Evolutionary conservation across 768 basidiomycete species (phyloP).

Genomic region (Sporobolomyces roseus): DNA sequence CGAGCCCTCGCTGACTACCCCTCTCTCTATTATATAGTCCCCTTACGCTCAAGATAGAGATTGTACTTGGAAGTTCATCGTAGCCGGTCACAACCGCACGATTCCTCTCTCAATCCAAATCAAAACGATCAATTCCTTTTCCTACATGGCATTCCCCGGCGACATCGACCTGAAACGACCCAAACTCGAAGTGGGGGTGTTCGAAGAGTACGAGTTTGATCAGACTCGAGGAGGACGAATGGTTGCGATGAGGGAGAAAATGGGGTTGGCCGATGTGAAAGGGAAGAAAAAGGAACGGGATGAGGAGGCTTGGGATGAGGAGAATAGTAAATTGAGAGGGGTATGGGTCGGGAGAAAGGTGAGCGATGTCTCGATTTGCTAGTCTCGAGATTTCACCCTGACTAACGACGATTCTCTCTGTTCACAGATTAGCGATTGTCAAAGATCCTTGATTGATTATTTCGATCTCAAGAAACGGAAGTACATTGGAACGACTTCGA

Average conservation of each 20-base stretch:
- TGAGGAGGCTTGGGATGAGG: conserved; percentile 3
- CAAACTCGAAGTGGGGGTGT: conserved; percentile 37
- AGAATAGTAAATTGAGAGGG: conserved; percentile 47
- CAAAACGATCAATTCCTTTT: conserved; percentile 55
- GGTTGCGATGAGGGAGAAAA: conserved; percentile 14
- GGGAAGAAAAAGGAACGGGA: conserved; percentile 4
- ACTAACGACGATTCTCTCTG: not conserved
- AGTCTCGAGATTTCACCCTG: not conserved
- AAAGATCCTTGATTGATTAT: conserved; percentile 60
- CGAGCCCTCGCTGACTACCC: not conserved
- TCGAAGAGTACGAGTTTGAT: conserved; percentile 41
- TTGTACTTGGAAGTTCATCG: conserved; percentile 75
- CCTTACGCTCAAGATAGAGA: conserved; percentile 56
- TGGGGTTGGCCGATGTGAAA: conserved; percentile 29
- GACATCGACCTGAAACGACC: conserved; percentile 69
- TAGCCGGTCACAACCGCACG: conserved; percentile 54
- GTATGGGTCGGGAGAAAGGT: conserved; percentile 86
- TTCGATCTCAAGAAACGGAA: conserved; percentile 85
- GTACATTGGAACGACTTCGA: conserved; percentile 93
- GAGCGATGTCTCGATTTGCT: conserved; percentile 44
- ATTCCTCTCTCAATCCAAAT: conserved; percentile 23
- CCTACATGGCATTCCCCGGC: conserved; percentile 77
- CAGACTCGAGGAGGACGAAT: conserved; percentile 14
- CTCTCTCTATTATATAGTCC: conserved; percentile 55
- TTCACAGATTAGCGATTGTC: conserved; percentile 30